These are phyloP conservation scores for Suillus spraguei DNA, from an alignment of 768 basidiomycete genomes.

Conservation along the genomic window DNA sequence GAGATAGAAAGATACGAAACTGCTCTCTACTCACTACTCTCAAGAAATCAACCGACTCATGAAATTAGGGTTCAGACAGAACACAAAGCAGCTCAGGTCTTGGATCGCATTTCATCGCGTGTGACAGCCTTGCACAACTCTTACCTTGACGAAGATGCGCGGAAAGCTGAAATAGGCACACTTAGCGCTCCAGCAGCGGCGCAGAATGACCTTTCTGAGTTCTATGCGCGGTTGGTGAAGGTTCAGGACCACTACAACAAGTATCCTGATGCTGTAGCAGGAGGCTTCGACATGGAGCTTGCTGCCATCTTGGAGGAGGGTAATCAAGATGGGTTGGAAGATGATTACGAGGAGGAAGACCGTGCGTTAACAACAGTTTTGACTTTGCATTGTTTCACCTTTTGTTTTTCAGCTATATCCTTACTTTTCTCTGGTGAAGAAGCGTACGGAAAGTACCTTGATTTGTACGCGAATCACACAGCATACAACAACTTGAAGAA, in stretches of 20 bases:
- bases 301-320: slow-evolving; percentile 79
- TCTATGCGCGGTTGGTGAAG: slow-evolving; percentile 94
- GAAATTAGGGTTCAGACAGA: slow-evolving; percentile 72
- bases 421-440: slow-evolving; percentile 96
- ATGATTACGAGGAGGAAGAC: slow-evolving; percentile 83
- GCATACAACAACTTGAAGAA: slow-evolving; percentile 90
- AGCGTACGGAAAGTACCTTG: slow-evolving; percentile 91
- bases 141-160: slow-evolving; percentile 77
- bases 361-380: slow-evolving; percentile 53
- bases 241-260: slow-evolving; percentile 96
- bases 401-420: slow-evolving; percentile 58
- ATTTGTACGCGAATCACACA: slow-evolving; percentile 86
- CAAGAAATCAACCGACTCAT: slow-evolving; percentile 63
- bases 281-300: slow-evolving; percentile 83
- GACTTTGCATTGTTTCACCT: slow-evolving; percentile 12
- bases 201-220: slow-evolving; percentile 83
- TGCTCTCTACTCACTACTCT: slow-evolving; percentile 82
- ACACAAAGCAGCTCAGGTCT: slow-evolving; percentile 89
- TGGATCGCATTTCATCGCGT: slow-evolving; percentile 79
- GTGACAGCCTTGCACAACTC: slow-evolving; percentile 63
- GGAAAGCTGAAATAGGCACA: slow-evolving; percentile 66
- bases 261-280: slow-evolving; percentile 88
- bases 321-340: slow-evolving; percentile 66
- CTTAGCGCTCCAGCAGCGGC: slow-evolving; percentile 57
- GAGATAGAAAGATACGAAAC: slow-evolving; percentile 92